Percentiles rank a stretch among this genome's conserved stretches.
phyloP scores from a whole-genome alignment of 176 grass and related monocot genomes.

The Triticum monococcum region DNA sequence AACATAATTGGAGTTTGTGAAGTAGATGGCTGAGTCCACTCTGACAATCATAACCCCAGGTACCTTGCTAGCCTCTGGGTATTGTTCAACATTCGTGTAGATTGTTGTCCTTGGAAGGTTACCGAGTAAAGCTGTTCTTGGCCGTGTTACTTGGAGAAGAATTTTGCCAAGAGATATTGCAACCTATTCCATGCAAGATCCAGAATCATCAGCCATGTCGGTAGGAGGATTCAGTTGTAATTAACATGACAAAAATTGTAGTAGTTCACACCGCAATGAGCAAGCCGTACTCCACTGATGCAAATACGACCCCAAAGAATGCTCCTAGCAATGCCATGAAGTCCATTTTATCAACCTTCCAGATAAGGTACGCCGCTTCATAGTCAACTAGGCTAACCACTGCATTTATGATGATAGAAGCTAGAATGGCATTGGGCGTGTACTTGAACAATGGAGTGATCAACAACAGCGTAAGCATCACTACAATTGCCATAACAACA shows the following conservation, averaged over 20 bases:
- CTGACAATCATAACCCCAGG: conserved; percentile 72
- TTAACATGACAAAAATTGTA: not conserved
- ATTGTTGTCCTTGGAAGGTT: conserved; percentile 76
- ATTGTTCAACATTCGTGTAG: conserved; percentile 85
- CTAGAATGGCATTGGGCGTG: conserved; percentile 87
- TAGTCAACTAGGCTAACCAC: conserved; percentile 71
- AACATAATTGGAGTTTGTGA: conserved; percentile 91
- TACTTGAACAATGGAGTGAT: conserved; percentile 96
- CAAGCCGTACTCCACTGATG: conserved; percentile 83
- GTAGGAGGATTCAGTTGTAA: not conserved
- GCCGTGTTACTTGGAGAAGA: conserved; percentile 92
- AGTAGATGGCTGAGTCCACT: conserved; percentile 96
- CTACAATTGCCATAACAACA: conserved; percentile 75
- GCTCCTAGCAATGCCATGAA: conserved; percentile 80
- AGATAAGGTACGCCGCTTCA: conserved; percentile 70
- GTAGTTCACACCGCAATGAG: conserved; percentile 62
- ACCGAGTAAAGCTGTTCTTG: conserved; percentile 80
- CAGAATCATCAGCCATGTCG: conserved; percentile 1
- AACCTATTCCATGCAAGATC: conserved; percentile 50
- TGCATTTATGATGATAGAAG: conserved; percentile 86
- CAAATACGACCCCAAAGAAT: conserved; percentile 81
- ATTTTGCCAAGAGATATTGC: conserved; percentile 82
- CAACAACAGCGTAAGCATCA: conserved; percentile 67
- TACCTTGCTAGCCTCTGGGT: conserved; percentile 66
- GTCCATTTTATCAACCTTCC: conserved; percentile 96